Base-by-base conservation (phyloP, 1,284 basidiomycete genomes). In the Tilletia caries region DNA sequence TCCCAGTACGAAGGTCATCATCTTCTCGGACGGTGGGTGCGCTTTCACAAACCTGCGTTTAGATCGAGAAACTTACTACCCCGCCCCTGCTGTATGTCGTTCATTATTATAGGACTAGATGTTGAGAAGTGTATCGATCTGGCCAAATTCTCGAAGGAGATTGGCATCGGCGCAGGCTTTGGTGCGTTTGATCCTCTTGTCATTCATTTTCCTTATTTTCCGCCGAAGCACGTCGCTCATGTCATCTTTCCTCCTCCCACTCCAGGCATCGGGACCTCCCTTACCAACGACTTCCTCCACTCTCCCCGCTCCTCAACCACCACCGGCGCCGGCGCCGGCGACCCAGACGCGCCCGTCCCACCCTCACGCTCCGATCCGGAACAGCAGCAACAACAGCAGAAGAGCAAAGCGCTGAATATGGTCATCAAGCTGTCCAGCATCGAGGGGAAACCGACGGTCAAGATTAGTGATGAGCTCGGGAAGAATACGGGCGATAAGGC, bases 381-480 rank as follows among this genome's bases (percentile, higher is more conserved):
- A 6, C 25, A 13, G 52, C 52, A 43, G 34, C n/a, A 44, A 65
- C n/a, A 41, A 23, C 34, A 25, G 62, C 25, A 50, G 23, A 66
- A 52, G 65, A 66, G 65, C 43, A 75, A 73, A 18, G 70, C 81
- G 29, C 70, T 83, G 41, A 83, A 83, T 67, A 81, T 83, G 27
- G 81, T 83, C 60, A 78, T 83, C 73, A 83, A 83, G 69, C 70
- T 83, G 8, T 69, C 73, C 64, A 71, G 66, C 43, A 74, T 83
- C 44, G 72, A 81, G 15, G 77, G 73, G 12, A 52, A 66, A 32
- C 76, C 70, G 8, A 74, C 76, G 20, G 80, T 83, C n/a, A 83
- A 83, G 67, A 83, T 83, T 67, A 75, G 72, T 58, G 81, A 83
- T 67, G 81, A 83, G 54, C 69, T 83, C 33, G 81, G 78, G 13